These are phyloP conservation scores for Nitzschia sp. DNA, from an alignment of 108 stramenopile species.

Conservation along the genomic window DNA sequence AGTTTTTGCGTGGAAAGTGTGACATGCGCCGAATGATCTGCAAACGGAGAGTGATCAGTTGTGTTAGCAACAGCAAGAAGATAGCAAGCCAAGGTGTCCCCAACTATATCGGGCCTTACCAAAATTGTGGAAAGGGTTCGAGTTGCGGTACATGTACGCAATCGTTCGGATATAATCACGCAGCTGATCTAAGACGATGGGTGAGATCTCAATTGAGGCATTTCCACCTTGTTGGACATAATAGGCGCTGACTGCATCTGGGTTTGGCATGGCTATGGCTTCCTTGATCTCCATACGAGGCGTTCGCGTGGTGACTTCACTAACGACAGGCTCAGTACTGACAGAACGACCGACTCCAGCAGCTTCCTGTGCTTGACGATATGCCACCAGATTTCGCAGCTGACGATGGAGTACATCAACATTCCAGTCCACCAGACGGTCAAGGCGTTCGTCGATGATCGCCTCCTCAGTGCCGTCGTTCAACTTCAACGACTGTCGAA, in stretches of 20 bases:
- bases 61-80: neutral
- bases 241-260: conserved; percentile 9
- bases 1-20: conserved; percentile 28
- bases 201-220: neutral
- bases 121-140: conserved; percentile 37
- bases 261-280: conserved; percentile 31
- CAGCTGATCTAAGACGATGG: conserved; percentile 18
- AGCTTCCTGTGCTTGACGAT: no score
- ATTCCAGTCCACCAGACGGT: conserved; percentile 27
- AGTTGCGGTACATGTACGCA: conserved; percentile 31
- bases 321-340: neutral
- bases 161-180: conserved; percentile 32
- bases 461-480: neutral
- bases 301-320: neutral
- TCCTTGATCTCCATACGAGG: conserved; percentile 42
- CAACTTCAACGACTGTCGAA: neutral
- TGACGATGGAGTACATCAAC: conserved; percentile 18
- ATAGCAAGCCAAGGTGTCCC: neutral
- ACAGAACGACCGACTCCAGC: no score
- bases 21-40: conserved; percentile 20
- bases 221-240: neutral
- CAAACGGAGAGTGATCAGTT: neutral
- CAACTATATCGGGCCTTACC: conserved; percentile 14
- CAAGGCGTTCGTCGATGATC: neutral
- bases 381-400: neutral